Base-by-base conservation (phyloP, 805 yeast genomes). In the Wickerhamomyces mucosus region DNA sequence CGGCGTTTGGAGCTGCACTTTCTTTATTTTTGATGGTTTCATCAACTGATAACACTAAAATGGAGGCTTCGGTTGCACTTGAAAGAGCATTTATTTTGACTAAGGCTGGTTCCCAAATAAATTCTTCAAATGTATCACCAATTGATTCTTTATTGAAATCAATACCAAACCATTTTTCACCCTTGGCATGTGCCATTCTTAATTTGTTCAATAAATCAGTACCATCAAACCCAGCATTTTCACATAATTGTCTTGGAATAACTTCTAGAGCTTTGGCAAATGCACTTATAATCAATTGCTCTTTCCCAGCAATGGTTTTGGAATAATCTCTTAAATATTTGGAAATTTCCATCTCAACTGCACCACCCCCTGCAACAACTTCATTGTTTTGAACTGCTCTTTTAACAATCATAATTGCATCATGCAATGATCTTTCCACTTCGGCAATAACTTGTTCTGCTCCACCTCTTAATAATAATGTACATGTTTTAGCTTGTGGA, bases 321-420 rank as follows among this genome's bases (percentile, higher is more conserved):
- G 96, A 77, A 50, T 78, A 72, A 46, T 85, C 95, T 50, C 98
- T 74, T 46, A 92, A 67, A 55, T 81, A 75, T 55, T 75, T 84
- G 23, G 96, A 86, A 25, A 92, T 52, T 54, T 92, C 97, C 98
- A 92, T 92, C 60, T 92, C 98, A 41, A 86, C 80, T 21, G 99
- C 99, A 41, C 99, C 99, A 42, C 99, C 99, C 40, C 99, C 99
- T 11, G 95, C 97, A 36, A 92, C 98, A 43, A 92, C 76, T 18
- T 73, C 63, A 50, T 77, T 80, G 54, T 88, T 88, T 51, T 82
- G 78, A 26, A 92, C 75, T 2, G 97, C 94, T 48, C 98, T 72
- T 61, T 88, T 89, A 28, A 89, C 97, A 55, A 92, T 88, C 98
- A 89, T 89, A 31, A 92, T 85, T 31, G 98, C 98, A 61, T 92